Evolutionary conservation across 208 protist genomes (phyloP), one percentile per base, ranked within the genome.

Genomic region (Tritrichomonas musculus): DNA sequence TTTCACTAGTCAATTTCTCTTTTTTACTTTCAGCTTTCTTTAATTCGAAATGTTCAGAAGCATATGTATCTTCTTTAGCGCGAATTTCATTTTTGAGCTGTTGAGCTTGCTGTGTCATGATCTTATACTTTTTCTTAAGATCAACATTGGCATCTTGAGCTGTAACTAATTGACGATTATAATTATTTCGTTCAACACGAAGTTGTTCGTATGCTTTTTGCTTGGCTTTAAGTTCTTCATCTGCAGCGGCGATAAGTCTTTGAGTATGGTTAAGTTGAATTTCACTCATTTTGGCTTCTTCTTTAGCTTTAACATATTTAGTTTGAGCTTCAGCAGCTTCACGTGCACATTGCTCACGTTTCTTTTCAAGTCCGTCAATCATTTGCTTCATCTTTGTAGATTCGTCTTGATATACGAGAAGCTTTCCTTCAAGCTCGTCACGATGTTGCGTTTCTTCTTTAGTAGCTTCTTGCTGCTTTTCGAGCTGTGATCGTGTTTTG

Each of bases 131-230:
- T 77, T 97, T 94, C 92, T 97, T 97, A 94, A 99, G 96, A 93
- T 98, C 97, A 60, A 93, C 94, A 69, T 98, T 97, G 95, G 99
- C 98, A n/a, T 97, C 95, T 93, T 99, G 97, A 30, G 97, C 96
- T 94, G 99, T 97, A 69, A 98, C 97, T 47, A 99, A 94, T 93
- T 97, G 97, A 95, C 99, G 98, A 69, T 97, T 98, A 50, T 98
- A 98, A 0, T 98, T 95, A 93, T 98, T 98, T 80, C 98, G 96
- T 94, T 99, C 98, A 13, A 96, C 95, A 27, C 96, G 95, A n/a
- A 99, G 97, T 55, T 95, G 94, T 92, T 99, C 98, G 93, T 99
- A 98, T 33, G 99, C 95, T 92, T 96, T 96, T 94, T 99, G 97
- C 95, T 99, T 98, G 82, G 97, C 94, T 94, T 98, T 99, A 14